Percentiles rank a stretch among this genome's conserved stretches.
phyloP scores from a whole-genome alignment of 352 stramenopile species.

The Phytophthora sp. region DNA sequence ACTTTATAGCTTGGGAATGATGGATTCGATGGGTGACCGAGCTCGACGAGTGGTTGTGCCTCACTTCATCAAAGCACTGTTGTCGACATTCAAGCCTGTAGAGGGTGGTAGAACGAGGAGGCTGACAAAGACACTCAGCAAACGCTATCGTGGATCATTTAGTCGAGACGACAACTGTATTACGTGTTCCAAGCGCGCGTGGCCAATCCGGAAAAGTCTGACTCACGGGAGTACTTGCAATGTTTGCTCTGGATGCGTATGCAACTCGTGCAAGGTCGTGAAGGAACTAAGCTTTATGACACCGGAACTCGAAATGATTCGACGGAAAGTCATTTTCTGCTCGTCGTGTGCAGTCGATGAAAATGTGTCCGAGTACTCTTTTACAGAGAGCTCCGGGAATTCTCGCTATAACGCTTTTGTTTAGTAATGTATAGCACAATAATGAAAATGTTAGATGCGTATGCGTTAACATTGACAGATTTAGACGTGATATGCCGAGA shows the following conservation, averaged over 20 bases:
- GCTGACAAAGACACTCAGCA: background rate
- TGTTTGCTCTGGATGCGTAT: constrained; percentile 31
- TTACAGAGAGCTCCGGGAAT: background rate
- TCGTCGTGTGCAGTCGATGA: constrained; percentile 17
- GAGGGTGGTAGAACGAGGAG: background rate
- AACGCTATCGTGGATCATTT: background rate
- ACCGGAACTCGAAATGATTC: constrained; percentile 27
- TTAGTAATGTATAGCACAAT: too few species aligned
- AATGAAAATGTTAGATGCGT: too few species aligned
- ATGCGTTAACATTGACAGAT: too few species aligned
- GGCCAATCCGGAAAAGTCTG: constrained; percentile 7
- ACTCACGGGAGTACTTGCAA: constrained; percentile 22
- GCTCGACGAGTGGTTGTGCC: constrained; percentile 19
- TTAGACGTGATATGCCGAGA: too few species aligned
- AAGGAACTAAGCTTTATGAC: constrained; percentile 40
- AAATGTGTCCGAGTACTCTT: constrained; percentile 4
- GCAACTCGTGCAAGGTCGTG: constrained; percentile 27
- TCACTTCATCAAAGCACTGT: constrained; percentile 22
- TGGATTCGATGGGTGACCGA: constrained; percentile 21
- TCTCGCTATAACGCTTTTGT: too few species aligned
- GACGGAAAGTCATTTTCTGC: constrained; percentile 36
- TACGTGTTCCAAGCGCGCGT: constrained; percentile 8
- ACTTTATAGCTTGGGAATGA: constrained; percentile 25
- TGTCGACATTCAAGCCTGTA: constrained; percentile 25
- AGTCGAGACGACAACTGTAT: constrained; percentile 9